Conservation (phyloP, 805 yeast species). For the Pichia insulana region DNA sequence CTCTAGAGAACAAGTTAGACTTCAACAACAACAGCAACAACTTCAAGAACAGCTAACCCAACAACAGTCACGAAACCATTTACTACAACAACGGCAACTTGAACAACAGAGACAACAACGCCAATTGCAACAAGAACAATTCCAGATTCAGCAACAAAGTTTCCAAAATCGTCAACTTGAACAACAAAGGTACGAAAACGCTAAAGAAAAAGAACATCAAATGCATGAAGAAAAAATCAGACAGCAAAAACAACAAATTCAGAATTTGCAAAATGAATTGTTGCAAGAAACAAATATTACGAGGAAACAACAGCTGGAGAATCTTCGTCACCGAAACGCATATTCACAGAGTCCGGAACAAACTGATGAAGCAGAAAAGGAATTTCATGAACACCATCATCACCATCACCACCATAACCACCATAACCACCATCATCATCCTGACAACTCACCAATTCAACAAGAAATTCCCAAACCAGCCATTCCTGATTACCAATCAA, state of each 20-base stretch:
- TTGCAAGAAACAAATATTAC: neutral
- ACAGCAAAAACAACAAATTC: slow-evolving; percentile 2
- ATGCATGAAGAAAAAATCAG: neutral
- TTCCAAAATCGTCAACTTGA: slow-evolving; percentile 1
- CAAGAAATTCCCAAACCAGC: neutral
- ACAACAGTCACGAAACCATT: neutral
- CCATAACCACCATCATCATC: slow-evolving; percentile 2
- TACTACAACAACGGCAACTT: neutral
- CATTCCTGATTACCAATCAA: slow-evolving; percentile 17
- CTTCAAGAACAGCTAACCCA: slow-evolving; percentile 2
- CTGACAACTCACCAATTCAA: neutral
- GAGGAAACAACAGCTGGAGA: neutral
- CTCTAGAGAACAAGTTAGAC: neutral
- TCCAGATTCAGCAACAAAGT: slow-evolving; percentile 1
- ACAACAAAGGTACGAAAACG: slow-evolving; percentile 5
- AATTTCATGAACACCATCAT: neutral
- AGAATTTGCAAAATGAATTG: slow-evolving; percentile 4
- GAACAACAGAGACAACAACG: slow-evolving; percentile 3
- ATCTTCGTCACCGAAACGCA: neutral
- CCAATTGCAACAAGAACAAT: slow-evolving; percentile 4
- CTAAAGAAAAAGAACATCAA: slow-evolving; percentile 1
- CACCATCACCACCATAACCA: neutral
- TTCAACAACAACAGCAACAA: slow-evolving; percentile 6
- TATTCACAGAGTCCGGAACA: slow-evolving; percentile 5
- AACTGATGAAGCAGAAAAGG: too few relatives aligned